Percentiles rank a stretch among this genome's conserved stretches.
Evolutionary conservation across 2,329 filamentous ascomycete genomes (phyloP).

Genomic region (Hawksworthiomyces lignivorus): DNA sequence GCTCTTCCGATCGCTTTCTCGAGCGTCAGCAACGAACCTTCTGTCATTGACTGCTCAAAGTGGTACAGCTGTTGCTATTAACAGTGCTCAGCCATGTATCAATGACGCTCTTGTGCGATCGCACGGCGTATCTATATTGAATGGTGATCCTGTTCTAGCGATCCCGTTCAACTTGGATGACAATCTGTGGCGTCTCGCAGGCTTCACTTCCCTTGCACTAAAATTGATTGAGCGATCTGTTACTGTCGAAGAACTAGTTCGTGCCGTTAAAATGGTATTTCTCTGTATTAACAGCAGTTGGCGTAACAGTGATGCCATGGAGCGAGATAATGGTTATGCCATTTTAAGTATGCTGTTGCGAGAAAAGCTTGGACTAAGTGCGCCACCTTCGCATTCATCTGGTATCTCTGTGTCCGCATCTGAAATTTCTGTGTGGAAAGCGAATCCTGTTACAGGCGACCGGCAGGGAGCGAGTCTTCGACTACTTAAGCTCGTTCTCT

Average conservation of each 20-base stretch:
- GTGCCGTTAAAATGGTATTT: constrained; percentile 77
- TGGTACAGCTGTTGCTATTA: constrained; percentile 74
- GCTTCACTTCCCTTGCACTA: constrained; percentile 76
- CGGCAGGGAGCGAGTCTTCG: constrained; percentile 50
- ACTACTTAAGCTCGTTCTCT: constrained; percentile 68
- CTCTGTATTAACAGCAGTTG: constrained; percentile 83
- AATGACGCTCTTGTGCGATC: constrained; percentile 79
- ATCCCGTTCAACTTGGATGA: constrained; percentile 83
- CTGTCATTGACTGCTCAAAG: constrained; percentile 63
- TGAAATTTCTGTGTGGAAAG: constrained; percentile 22
- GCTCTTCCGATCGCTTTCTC: constrained; percentile 68
- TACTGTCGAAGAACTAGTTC: constrained; percentile 61
- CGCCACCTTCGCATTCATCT: constrained; percentile 18
- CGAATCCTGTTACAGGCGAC: constrained; percentile 36
- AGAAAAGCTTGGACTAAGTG: constrained; percentile 55
- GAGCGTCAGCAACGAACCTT: constrained; percentile 59
- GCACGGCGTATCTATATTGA: constrained; percentile 74
- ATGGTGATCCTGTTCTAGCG: constrained; percentile 73
- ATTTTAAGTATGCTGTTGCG: constrained; percentile 77
- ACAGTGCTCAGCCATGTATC: constrained; percentile 77
- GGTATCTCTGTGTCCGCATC: not conserved
- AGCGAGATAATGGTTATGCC: constrained; percentile 87
- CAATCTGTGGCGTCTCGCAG: constrained; percentile 86
- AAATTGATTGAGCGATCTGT: constrained; percentile 75
- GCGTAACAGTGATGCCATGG: constrained; percentile 98